Evolutionary conservation across 345 rosid species (phyloP).

Genomic region (Murraya paniculata): DNA sequence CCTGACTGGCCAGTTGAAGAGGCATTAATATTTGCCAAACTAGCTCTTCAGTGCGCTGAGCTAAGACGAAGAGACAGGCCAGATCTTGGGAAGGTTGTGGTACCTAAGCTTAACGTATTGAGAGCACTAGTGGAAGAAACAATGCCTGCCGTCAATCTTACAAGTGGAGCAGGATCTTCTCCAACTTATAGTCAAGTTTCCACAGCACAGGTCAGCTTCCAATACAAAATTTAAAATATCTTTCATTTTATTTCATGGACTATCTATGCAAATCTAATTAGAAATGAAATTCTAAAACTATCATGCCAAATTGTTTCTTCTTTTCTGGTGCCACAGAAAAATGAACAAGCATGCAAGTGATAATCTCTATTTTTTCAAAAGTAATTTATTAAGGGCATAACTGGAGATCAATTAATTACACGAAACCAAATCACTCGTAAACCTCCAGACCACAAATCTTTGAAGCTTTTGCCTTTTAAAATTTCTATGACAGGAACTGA

Average conservation of each 20-base stretch:
- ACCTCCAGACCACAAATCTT: background rate
- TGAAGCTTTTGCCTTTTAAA: background rate
- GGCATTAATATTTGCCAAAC: conserved; percentile 52
- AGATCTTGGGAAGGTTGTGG: conserved; percentile 52
- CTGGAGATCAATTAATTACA: background rate
- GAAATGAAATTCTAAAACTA: background rate
- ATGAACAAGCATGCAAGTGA: background rate
- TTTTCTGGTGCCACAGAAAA: background rate
- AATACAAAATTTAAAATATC: background rate
- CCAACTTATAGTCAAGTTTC: conserved; percentile 27
- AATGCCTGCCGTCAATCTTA: conserved; percentile 28
- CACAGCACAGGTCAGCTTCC: conserved; percentile 36
- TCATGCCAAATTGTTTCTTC: background rate
- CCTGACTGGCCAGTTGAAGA: conserved; percentile 80
- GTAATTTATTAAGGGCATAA: background rate
- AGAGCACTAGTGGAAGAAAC: conserved; percentile 57
- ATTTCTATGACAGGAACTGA: conserved; percentile 35
- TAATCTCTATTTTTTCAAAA: background rate
- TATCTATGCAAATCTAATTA: background rate
- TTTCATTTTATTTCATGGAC: background rate
- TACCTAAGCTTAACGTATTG: conserved; percentile 73
- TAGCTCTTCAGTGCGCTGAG: conserved; percentile 72
- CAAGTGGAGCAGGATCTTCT: conserved; percentile 27
- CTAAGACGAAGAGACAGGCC: conserved; percentile 87
- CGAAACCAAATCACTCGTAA: background rate